These are phyloP conservation scores for Phytophthora kernoviae DNA, from an alignment of 352 stramenopile species.

Conservation along the genomic window DNA sequence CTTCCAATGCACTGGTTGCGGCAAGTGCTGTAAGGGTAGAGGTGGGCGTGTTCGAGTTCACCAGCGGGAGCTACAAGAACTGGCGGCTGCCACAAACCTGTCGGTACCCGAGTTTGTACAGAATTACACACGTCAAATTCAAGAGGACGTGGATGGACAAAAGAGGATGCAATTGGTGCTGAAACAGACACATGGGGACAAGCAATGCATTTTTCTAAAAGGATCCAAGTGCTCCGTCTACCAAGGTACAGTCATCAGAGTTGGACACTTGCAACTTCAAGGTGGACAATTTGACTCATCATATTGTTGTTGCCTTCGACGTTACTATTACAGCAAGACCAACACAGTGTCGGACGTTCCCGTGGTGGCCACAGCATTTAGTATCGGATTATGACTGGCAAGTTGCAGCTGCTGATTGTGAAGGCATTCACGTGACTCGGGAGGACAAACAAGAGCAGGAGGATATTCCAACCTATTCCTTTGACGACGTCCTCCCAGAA, in stretches of 20 bases:
- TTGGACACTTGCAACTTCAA: background rate
- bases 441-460: background rate
- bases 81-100: slow-evolving; percentile 39
- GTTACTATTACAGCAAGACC: slow-evolving; percentile 48
- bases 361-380: slow-evolving; percentile 82
- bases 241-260: slow-evolving; percentile 34
- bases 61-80: slow-evolving; percentile 50
- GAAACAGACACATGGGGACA: slow-evolving; percentile 56
- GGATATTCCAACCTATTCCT: slow-evolving; percentile 23
- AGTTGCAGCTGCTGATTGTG: slow-evolving; percentile 59
- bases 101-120: slow-evolving; percentile 40
- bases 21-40: slow-evolving; percentile 78
- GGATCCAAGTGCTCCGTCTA: slow-evolving; percentile 76
- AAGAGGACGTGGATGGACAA: slow-evolving; percentile 23
- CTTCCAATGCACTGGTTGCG: slow-evolving; percentile 78
- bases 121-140: slow-evolving; percentile 34
- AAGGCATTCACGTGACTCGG: slow-evolving; percentile 51
- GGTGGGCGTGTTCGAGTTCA: slow-evolving; percentile 77
- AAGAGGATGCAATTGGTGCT: slow-evolving; percentile 42
- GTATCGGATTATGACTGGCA: slow-evolving; percentile 84
- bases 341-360: slow-evolving; percentile 82
- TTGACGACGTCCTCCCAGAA: slow-evolving; percentile 65
- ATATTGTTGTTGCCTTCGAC: background rate
- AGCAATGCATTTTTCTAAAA: slow-evolving; percentile 69
- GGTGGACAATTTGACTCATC: background rate